phyloP scores from a whole-genome alignment of 768 basidiomycete genomes.

The Leucocoprinus leucothites region DNA sequence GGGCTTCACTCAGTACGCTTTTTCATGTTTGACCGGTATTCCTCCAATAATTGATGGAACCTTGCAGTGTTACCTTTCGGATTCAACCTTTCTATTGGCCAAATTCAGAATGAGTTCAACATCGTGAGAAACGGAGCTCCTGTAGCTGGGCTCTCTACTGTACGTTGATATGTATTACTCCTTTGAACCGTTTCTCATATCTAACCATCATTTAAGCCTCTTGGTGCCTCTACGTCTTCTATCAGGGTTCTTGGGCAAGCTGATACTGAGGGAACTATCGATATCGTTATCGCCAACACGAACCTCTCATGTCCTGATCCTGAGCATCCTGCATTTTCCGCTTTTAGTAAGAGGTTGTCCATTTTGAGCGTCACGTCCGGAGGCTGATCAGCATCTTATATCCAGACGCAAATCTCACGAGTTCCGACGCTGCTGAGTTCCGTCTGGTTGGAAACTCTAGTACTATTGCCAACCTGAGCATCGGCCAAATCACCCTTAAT shows the following conservation, averaged over 20 bases:
- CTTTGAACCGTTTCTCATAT: too few species aligned
- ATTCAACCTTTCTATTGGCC: conserved; percentile 51
- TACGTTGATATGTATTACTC: too few species aligned
- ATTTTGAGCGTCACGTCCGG: background rate
- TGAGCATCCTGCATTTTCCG: conserved; percentile 49
- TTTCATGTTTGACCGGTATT: background rate
- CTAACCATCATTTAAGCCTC: conserved; percentile 43
- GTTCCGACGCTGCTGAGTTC: conserved; percentile 45
- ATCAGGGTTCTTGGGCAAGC: conserved; percentile 49
- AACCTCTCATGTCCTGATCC: conserved; percentile 43
- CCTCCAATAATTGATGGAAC: conserved; percentile 2
- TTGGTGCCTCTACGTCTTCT: conserved; percentile 60
- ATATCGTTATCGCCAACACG: conserved; percentile 59
- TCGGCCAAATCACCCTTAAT: conserved; percentile 67
- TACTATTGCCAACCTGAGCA: conserved; percentile 56
- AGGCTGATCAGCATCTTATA: background rate
- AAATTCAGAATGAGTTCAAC: conserved; percentile 65
- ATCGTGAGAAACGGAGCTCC: conserved; percentile 49
- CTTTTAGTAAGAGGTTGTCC: conserved; percentile 47
- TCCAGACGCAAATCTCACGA: conserved; percentile 56
- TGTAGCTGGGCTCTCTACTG: conserved; percentile 61
- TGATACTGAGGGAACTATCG: conserved; percentile 59
- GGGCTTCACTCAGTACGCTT: conserved; percentile 51
- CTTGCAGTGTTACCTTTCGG: conserved; percentile 66
- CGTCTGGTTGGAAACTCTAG: conserved; percentile 56